phyloP scores from a whole-genome alignment of 306 rosid species.

The Castanospermum australe region DNA sequence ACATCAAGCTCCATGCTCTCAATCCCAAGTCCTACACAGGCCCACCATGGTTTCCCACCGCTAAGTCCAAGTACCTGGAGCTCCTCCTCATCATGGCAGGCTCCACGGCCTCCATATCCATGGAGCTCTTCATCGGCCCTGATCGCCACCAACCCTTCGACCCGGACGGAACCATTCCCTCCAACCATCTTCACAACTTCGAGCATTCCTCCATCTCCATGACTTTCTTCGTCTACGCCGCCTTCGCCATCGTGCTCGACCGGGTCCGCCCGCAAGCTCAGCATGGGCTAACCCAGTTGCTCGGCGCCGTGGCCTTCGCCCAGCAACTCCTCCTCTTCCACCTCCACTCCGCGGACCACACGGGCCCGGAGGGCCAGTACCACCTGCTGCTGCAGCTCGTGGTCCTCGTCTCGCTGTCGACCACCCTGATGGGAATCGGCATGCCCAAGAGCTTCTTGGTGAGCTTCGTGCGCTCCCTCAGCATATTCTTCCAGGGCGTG shows the following conservation, averaged over 20 bases:
- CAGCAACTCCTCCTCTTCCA: constrained; percentile 77
- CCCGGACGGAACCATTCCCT: constrained; percentile 71
- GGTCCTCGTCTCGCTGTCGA: constrained; percentile 38
- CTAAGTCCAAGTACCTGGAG: constrained; percentile 55
- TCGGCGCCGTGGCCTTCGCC: constrained; percentile 60
- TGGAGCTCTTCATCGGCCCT: constrained; percentile 83
- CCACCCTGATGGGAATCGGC: constrained; percentile 59
- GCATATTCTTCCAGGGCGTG: constrained; percentile 66
- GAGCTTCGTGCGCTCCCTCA: constrained; percentile 60
- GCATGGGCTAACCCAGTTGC: constrained; percentile 46
- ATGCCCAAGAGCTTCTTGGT: constrained; percentile 48
- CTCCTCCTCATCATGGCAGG: constrained; percentile 57
- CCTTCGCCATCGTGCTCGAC: constrained; percentile 55
- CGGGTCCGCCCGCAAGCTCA: neutral
- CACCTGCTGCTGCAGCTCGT: constrained; percentile 62
- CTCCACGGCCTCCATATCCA: constrained; percentile 49
- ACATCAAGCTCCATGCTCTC: constrained; percentile 59
- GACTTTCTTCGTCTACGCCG: constrained; percentile 57
- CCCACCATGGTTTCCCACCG: constrained; percentile 67
- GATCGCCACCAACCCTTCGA: constrained; percentile 68
- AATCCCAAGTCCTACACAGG: constrained; percentile 46
- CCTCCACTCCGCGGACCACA: constrained; percentile 79
- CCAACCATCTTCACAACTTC: constrained; percentile 82
- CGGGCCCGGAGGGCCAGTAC: constrained; percentile 83
- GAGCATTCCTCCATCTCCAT: constrained; percentile 78